A percentile compares a stretch with the other conserved stretches of the same genome.
Conservation (phyloP, 192 early-diverging fungal genomes). For the Podila horticola region DNA sequence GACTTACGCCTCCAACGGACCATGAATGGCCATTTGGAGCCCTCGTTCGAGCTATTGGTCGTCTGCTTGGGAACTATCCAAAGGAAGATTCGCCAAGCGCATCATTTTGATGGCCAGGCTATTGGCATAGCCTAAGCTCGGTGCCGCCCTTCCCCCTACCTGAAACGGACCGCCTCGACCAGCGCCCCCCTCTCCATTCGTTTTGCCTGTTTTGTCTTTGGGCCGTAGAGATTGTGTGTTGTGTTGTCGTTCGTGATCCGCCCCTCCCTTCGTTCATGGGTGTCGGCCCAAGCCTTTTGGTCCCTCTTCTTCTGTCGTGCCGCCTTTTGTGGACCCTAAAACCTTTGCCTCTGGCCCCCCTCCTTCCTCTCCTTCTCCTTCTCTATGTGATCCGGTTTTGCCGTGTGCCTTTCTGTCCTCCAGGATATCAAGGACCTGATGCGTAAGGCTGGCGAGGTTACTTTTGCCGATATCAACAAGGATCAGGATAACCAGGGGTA, state of each 20-base stretch:
- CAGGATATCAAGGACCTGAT: constrained; percentile 98
- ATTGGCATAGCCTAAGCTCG: no score
- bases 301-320: constrained; percentile 36
- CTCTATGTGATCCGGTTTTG: constrained; percentile 35
- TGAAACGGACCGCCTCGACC: no score
- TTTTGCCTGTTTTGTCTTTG: constrained; percentile 13
- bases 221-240: constrained; percentile 6
- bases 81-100: neutral
- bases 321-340: constrained; percentile 52
- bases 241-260: neutral
- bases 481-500: constrained; percentile 86
- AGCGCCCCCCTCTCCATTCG: constrained; percentile 2
- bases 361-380: constrained; percentile 40
- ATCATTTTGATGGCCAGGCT: no score
- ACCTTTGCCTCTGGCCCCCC: constrained; percentile 53
- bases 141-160: no score
- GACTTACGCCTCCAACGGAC: no score
- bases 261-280: constrained; percentile 11
- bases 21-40: no score
- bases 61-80: neutral
- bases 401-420: constrained; percentile 28
- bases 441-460: constrained; percentile 93
- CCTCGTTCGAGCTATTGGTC: neutral
- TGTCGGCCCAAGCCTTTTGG: constrained; percentile 17
- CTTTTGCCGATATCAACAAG: constrained; percentile 91